phyloP scores from a whole-genome alignment of 352 stramenopile genomes.

The Globisporangium iwayamae region DNA sequence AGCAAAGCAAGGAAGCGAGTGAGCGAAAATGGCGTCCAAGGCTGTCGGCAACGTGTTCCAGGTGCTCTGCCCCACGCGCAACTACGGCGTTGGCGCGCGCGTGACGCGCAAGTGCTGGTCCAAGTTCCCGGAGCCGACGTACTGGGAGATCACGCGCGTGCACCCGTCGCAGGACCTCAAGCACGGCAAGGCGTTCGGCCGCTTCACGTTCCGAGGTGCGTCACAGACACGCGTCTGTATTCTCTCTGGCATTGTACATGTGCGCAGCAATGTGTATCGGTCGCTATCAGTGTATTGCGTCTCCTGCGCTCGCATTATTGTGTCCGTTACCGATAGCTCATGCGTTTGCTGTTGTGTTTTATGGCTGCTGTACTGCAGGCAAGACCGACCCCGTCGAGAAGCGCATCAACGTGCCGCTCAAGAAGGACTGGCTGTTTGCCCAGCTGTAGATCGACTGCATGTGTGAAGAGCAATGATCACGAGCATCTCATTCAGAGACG shows the following conservation, averaged over 20 bases:
- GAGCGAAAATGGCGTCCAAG: slow-evolving; percentile 32
- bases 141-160: slow-evolving; percentile 81
- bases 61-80: slow-evolving; percentile 58
- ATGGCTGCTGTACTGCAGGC: slow-evolving; percentile 23
- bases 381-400: slow-evolving; percentile 68
- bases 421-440: slow-evolving; percentile 62
- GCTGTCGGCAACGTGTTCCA: slow-evolving; percentile 69
- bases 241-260: background rate
- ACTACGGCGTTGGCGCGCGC: slow-evolving; percentile 66
- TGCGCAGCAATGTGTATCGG: background rate
- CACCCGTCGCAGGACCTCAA: slow-evolving; percentile 71
- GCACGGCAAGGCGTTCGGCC: slow-evolving; percentile 83
- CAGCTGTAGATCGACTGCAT: slow-evolving; percentile 9
- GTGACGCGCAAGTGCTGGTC: slow-evolving; percentile 76
- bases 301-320: background rate
- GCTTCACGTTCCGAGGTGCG: slow-evolving; percentile 78
- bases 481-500: background rate
- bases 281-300: background rate
- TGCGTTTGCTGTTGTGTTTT: background rate
- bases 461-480: background rate
- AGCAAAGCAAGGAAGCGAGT: background rate
- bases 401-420: slow-evolving; percentile 73
- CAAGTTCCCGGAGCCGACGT: slow-evolving; percentile 69
- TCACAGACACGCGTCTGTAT: slow-evolving; percentile 9
- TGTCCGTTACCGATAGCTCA: background rate